These are phyloP conservation scores for Takakia lepidozioides DNA, from an alignment of 225 moss, liverwort and hornwort genomes.

Conservation along the genomic window DNA sequence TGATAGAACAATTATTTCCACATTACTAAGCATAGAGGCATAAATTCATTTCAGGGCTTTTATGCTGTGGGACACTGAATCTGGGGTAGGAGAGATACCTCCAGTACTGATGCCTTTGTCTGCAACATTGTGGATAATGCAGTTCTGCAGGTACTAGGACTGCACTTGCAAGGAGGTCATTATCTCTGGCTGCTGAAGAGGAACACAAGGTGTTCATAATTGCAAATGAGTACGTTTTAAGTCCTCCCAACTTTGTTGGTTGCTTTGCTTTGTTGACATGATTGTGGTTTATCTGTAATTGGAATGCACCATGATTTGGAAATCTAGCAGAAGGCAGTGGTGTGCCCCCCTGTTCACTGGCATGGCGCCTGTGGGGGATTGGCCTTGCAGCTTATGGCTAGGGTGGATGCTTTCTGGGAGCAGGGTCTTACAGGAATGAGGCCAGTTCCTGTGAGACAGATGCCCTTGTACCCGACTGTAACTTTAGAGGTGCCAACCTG, in stretches of 20 bases:
- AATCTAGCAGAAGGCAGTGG: too few species aligned
- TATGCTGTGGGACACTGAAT: neutral
- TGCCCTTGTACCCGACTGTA: too few species aligned
- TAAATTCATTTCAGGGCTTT: neutral
- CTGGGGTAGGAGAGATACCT: neutral
- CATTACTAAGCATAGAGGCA: neutral
- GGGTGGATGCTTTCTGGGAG: neutral
- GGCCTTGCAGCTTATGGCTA: neutral
- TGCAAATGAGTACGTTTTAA: slow-evolving; percentile 38
- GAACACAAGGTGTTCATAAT: slow-evolving; percentile 30
- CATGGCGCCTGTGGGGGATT: neutral
- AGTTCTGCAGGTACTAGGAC: slow-evolving; percentile 21
- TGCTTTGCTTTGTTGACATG: neutral
- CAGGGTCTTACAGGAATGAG: too few species aligned
- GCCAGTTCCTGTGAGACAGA: too few species aligned
- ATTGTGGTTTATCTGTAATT: neutral
- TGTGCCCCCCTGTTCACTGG: neutral
- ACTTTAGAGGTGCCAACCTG: neutral
- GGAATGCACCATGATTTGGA: neutral
- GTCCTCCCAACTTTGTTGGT: too few species aligned
- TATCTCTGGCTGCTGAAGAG: slow-evolving; percentile 23
- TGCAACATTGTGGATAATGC: slow-evolving; percentile 4
- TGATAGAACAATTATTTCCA: neutral
- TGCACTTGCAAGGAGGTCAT: slow-evolving; percentile 17
- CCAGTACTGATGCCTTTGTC: neutral